These are phyloP conservation scores for Vigna unguiculata DNA, from an alignment of 306 rosid genomes.

Conservation along the genomic window DNA sequence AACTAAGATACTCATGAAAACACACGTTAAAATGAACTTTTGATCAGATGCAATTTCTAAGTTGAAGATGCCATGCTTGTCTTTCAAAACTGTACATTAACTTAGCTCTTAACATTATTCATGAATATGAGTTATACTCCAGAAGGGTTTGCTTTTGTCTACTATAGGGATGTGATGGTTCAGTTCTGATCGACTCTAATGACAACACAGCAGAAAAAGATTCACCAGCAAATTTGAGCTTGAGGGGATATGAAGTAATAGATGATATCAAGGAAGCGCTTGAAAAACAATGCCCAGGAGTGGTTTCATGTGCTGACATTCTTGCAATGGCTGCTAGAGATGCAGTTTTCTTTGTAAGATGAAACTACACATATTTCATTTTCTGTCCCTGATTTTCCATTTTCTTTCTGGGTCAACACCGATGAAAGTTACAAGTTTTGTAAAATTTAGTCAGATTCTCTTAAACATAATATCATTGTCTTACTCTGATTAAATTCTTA, in stretches of 20 bases:
- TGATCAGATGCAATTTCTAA: neutral
- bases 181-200: conserved; percentile 71
- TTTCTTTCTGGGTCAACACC: neutral
- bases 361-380: neutral
- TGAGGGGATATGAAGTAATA: conserved; percentile 81
- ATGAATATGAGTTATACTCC: neutral
- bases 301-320: conserved; percentile 89
- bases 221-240: conserved; percentile 85
- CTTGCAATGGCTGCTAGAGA: conserved; percentile 81
- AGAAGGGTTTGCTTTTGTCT: conserved; percentile 5
- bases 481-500: neutral
- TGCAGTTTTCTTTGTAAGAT: conserved; percentile 70
- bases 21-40: neutral
- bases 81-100: neutral
- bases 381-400: neutral
- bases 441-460: too few relatives aligned
- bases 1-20: neutral
- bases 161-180: conserved; percentile 87
- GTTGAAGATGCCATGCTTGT: conserved; percentile 6
- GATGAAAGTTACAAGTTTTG: too few relatives aligned
- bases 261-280: conserved; percentile 74
- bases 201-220: conserved; percentile 84
- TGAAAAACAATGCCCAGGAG: conserved; percentile 71
- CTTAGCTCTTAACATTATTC: neutral
- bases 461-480: too few relatives aligned